These are phyloP conservation scores for Scytalidium lignicola DNA, from an alignment of 2,329 filamentous ascomycete species.

Conservation along the genomic window DNA sequence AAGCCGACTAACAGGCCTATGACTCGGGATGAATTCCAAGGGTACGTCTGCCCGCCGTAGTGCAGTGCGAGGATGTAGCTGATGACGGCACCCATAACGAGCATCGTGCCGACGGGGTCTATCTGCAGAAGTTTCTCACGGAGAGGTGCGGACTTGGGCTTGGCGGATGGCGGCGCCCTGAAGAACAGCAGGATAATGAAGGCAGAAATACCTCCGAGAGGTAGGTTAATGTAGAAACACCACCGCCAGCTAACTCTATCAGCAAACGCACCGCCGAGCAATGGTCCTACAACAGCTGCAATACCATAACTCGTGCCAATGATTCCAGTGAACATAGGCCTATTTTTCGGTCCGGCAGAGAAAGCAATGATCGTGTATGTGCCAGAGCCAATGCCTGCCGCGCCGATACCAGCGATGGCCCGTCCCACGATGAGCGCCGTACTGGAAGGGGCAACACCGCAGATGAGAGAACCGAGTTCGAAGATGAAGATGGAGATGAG, in stretches of 20 bases:
- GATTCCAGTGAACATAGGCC: constrained; percentile 26
- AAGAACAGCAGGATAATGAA: constrained; percentile 36
- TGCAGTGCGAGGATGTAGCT: constrained; percentile 38
- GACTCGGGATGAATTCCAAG: constrained; percentile 34
- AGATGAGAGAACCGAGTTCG: constrained; percentile 49
- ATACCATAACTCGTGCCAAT: constrained; percentile 23
- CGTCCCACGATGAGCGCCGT: constrained; percentile 49
- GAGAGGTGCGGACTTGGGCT: constrained; percentile 28
- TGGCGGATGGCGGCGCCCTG: constrained; percentile 30
- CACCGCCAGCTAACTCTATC: constrained; percentile 31
- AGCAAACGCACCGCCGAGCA: constrained; percentile 27
- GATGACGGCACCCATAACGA: constrained; percentile 38
- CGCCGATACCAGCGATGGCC: constrained; percentile 46
- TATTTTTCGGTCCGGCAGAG: constrained; percentile 16
- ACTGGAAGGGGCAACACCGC: constrained; percentile 42
- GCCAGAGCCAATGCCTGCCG: constrained; percentile 44
- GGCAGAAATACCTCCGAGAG: constrained; percentile 30
- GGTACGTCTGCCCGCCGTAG: constrained; percentile 35
- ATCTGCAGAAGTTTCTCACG: constrained; percentile 40
- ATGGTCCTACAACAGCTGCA: constrained; percentile 18
- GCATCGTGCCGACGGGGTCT: constrained; percentile 36
- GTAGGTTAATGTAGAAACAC: constrained; percentile 34
- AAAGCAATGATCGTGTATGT: constrained; percentile 33
- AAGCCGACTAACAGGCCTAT: constrained; percentile 35
- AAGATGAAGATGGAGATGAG: constrained; percentile 34